Percentiles rank a stretch among this genome's conserved stretches.
Conservation (phyloP, 495 filamentous ascomycete genomes). For the Tirmania nivea region DNA sequence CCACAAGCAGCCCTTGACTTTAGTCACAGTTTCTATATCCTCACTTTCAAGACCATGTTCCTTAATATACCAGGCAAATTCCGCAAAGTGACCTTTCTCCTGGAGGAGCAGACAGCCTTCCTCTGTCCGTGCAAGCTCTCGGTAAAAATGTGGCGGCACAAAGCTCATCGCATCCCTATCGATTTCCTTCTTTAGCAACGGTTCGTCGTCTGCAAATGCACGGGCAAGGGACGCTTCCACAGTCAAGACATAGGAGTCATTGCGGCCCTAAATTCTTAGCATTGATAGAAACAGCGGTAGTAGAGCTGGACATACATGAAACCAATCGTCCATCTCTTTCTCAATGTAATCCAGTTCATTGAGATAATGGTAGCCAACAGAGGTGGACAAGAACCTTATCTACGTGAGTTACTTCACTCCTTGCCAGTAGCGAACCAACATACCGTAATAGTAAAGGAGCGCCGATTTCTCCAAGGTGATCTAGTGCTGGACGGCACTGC, state of each 20-base stretch:
- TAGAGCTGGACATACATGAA: conserved; percentile 28
- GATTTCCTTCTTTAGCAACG: conserved; percentile 22
- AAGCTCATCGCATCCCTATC: conserved; percentile 38
- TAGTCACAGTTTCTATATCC: conserved; percentile 69
- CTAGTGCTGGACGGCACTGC: conserved; percentile 81
- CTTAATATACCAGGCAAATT: conserved; percentile 71
- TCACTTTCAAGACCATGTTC: conserved; percentile 64
- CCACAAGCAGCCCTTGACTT: conserved; percentile 94
- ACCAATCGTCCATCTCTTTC: conserved; percentile 99
- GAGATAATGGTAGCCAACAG: conserved; percentile 89
- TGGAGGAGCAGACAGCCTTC: conserved; percentile 79
- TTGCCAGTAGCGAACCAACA: neutral
- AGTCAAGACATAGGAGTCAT: conserved; percentile 82
- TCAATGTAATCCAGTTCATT: conserved; percentile 95
- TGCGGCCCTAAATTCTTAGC: conserved; percentile 39
- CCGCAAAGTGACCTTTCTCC: conserved; percentile 86
- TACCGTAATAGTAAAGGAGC: conserved; percentile 68
- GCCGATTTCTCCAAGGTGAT: conserved; percentile 92
- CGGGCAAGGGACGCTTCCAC: conserved; percentile 89
- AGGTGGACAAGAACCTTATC: conserved; percentile 60
- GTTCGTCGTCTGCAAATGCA: conserved; percentile 50
- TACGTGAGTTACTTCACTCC: neutral
- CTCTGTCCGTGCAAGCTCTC: conserved; percentile 74
- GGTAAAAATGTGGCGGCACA: conserved; percentile 91
- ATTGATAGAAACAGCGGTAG: neutral